Base-by-base conservation (phyloP, 176 grass and related monocot genomes). In the Musa itinerans region DNA sequence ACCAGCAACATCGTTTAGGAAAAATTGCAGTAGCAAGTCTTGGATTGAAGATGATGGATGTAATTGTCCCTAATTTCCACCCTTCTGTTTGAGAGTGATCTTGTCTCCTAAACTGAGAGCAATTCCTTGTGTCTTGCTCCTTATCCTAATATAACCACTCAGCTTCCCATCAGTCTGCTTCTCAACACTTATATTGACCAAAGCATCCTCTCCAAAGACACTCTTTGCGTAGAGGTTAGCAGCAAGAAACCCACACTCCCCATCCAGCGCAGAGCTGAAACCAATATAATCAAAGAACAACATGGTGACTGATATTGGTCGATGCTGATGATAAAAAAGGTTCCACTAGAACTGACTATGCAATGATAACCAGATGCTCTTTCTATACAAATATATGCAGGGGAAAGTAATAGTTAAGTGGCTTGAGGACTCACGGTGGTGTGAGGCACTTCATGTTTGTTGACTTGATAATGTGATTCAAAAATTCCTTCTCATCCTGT, bases 91-190 rank as follows among this genome's bases (percentile, higher is more conserved):
- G 52, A 74, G 53, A 56, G 72, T 74, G 4, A 74, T 74, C 72
- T 74, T 74, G 72, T 74, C 72, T 6, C 72, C 72, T 58, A 74
- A 74, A 57, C 72, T 74, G 72, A 74, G 72, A 23, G 72, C 72
- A 17, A 74, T 84, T 54, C 82, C 82, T 79, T 84, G 82, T 24
- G 82, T 75, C 69, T 84, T 84, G 82, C 82, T 84, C 65, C 82
- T 75, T 73, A 84, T 84, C 52, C 82, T 77, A 57, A 84, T 79
- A 14, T 74, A 84, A 49, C 82, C 82, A 50, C 69, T 79, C 11
- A 84, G 68, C 52, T 79, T 84, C 16, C 69, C 82, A 68, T 79
- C 82, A 5, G 69, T 26, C 77, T 84, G 82, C 76, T 84, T 84
- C 68, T 84, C 82, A 51, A 84, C 16, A 50, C 72, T 74, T 9